Evolutionary conservation across 805 yeast genomes (phyloP), one percentile per base, ranked within the genome.

Genomic region (Hanseniaspora occidentalis): DNA sequence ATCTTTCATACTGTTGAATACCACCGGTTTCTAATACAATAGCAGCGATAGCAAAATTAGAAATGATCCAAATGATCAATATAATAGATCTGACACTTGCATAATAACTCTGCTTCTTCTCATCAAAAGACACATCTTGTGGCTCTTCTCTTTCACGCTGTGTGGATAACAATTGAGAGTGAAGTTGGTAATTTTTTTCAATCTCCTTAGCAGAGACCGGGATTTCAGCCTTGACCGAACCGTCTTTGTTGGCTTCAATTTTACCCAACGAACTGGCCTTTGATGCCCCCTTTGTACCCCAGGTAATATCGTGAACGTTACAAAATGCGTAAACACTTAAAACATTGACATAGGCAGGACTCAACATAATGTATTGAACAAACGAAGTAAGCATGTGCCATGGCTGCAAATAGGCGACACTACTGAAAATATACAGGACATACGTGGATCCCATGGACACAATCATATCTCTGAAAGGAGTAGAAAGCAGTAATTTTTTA

Each of bases 231-330:
- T 77, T 80, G 40, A 78, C 70, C 45, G 77, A 76, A 49, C 82
- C 85, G 42, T 71, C 76, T 40, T 67, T 71, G 31, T 71, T 69
- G 3, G 84, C 70, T 51, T 79, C 83, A 19, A 95, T 96, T 35
- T 79, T 77, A 45, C 96, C 97, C 51, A 92, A 68, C 73, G 94
- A 62, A 66, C 73, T 54, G 66, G 75, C 56, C 36, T 75, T 70
- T 9, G 75, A 76, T 38, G 79, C 84, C 37, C 95, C 95, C 58
- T 88, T 84, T 3, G 95, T 89, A 57, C 97, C 97, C 97, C 97
- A 89, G 6, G 96, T 83, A 37, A 89, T 78, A 65, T 89, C 98
- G 59, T 89, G 95, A 45, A 89, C 80, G 61, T 89, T 89, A 66
- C 96, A 88, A 58, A 89, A 88, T 2, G 97, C 95, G 61, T 89